phyloP scores from a whole-genome alignment of 768 basidiomycete genomes.

The Xanthoconium purpureum region DNA sequence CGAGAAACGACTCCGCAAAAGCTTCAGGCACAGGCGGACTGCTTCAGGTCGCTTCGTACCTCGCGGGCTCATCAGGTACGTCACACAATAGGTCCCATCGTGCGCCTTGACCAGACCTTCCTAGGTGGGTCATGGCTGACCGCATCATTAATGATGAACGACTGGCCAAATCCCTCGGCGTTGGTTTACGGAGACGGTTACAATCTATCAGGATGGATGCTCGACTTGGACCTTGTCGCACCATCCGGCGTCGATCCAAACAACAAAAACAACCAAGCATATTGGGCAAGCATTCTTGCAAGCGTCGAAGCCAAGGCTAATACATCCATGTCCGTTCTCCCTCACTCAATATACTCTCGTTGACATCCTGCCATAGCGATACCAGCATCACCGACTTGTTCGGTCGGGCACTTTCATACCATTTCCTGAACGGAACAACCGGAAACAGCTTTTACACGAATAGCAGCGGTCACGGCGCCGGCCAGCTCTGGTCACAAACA shows the following conservation, averaged over 20 bases:
- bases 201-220: conserved; percentile 49
- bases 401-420: conserved; percentile 63
- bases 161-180: conserved; percentile 55
- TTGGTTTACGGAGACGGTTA: conserved; percentile 57
- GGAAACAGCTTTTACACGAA: conserved; percentile 59
- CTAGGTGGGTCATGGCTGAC: conserved; percentile 68
- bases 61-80: conserved; percentile 63
- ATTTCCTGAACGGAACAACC: conserved; percentile 68
- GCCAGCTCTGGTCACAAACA: conserved; percentile 63
- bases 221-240: conserved; percentile 54
- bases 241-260: conserved; percentile 51
- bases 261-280: conserved; percentile 46
- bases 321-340: conserved; percentile 45
- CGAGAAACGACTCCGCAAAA: conserved; percentile 56
- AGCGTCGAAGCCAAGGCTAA: conserved; percentile 56
- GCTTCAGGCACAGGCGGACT: conserved; percentile 62
- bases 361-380: conserved; percentile 38
- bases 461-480: conserved; percentile 63
- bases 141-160: conserved; percentile 60
- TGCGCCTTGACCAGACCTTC: background rate
- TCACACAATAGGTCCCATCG: background rate
- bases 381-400: conserved; percentile 66
- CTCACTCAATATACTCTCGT: background rate
- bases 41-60: conserved; percentile 67
- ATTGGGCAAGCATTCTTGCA: conserved; percentile 52